phyloP scores from a whole-genome alignment of 257 asterid genomes.

The Fraxinus quadrangulata region DNA sequence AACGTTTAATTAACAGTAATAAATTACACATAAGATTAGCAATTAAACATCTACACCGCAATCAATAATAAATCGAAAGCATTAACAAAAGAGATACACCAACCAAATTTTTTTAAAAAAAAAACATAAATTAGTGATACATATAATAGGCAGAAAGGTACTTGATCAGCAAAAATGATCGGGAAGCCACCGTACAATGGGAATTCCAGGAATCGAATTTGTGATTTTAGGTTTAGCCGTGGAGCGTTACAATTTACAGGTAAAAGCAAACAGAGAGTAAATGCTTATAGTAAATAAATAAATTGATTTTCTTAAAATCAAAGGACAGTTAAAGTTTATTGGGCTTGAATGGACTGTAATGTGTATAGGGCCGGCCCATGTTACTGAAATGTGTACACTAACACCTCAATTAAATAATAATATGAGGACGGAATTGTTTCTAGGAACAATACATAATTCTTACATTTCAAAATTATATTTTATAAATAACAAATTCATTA shows the following conservation, averaged over 20 bases:
- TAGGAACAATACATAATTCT: too few species aligned
- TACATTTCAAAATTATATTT: too few species aligned
- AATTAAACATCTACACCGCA: not conserved
- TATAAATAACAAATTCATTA: too few species aligned
- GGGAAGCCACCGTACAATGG: not conserved
- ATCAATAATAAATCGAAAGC: not conserved
- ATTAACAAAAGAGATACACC: slow-evolving; percentile 4
- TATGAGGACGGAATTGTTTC: too few species aligned
- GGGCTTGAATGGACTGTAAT: not conserved
- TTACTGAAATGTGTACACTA: too few species aligned
- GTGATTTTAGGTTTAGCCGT: slow-evolving; percentile 25
- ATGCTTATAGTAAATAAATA: not conserved
- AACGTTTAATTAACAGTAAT: not conserved
- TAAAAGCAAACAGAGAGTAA: not conserved
- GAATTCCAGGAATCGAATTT: not conserved
- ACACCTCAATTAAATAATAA: too few species aligned
- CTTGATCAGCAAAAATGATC: slow-evolving; percentile 18
- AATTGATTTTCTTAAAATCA: not conserved
- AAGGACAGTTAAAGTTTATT: not conserved
- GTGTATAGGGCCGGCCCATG: not conserved
- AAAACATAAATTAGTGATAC: not conserved
- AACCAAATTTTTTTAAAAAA: not conserved
- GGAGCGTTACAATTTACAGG: slow-evolving; percentile 9
- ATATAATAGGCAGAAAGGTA: not conserved
- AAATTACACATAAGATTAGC: not conserved